Evolutionary conservation across 2,329 filamentous ascomycete genomes (phyloP).

Genomic region (Phyllosticta citribraziliensis): DNA sequence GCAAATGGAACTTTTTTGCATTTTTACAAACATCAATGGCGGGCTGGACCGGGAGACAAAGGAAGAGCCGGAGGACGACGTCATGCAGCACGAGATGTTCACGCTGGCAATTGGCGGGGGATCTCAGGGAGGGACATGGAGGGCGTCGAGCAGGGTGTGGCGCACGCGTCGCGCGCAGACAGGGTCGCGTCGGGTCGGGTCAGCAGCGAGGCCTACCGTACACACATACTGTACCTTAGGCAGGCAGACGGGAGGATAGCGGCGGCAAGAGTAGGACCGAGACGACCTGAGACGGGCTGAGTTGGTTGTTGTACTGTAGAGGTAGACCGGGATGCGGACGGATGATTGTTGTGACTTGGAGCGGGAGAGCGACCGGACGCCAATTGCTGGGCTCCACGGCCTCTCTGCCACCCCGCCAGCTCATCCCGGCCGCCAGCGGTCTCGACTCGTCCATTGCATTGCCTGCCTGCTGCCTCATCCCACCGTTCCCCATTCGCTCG

Average conservation of each 20-base stretch:
- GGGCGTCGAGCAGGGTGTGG: background rate
- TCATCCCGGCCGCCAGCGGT: background rate
- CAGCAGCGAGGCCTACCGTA: background rate
- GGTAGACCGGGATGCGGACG: no score
- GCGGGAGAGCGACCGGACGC: no score
- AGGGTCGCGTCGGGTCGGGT: background rate
- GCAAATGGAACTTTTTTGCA: background rate
- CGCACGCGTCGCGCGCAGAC: background rate
- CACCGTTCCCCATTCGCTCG: background rate
- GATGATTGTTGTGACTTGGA: no score
- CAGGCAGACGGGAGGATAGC: background rate
- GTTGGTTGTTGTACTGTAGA: no score
- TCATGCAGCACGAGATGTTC: background rate
- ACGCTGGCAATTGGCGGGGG: background rate
- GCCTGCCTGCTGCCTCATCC: no score
- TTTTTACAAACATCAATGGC: background rate
- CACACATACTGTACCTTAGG: no score
- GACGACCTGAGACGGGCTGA: background rate
- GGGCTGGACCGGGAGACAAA: background rate
- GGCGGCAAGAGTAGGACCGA: background rate
- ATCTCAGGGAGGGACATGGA: background rate
- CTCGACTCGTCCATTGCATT: background rate
- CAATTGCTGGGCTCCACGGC: no score
- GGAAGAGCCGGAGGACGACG: background rate
- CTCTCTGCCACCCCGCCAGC: background rate